Percentiles rank a stretch among this genome's conserved stretches.
Evolutionary conservation across 768 basidiomycete species (phyloP).

Genomic region (Hysterangium stoloniferum): DNA sequence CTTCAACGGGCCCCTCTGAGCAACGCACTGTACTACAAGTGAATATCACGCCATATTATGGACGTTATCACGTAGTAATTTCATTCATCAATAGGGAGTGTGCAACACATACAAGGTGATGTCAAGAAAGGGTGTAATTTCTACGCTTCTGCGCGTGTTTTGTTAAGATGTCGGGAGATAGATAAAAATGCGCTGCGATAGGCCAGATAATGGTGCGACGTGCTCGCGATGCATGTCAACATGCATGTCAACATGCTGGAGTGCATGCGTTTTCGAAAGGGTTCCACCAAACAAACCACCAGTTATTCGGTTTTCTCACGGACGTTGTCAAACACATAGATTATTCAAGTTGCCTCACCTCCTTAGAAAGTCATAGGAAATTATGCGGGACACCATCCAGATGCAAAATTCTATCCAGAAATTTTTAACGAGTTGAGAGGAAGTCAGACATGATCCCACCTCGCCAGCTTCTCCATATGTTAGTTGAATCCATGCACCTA

Average conservation of each 20-base stretch:
- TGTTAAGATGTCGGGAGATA: too few species aligned
- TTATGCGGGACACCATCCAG: constrained; percentile 3
- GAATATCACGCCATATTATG: neutral
- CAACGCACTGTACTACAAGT: constrained; percentile 4
- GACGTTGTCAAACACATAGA: neutral
- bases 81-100: neutral
- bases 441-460: too few species aligned
- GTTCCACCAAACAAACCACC: constrained; percentile 4
- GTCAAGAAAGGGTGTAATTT: too few species aligned
- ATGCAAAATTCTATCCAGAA: constrained; percentile 7
- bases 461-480: too few species aligned
- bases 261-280: constrained; percentile 10
- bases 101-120: constrained; percentile 11
- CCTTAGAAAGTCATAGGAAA: neutral
- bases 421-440: constrained; percentile 5
- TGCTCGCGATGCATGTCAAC: constrained; percentile 9
- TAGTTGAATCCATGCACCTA: too few species aligned
- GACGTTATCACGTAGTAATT: neutral
- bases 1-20: neutral
- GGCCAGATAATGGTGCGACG: neutral
- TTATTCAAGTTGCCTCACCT: neutral
- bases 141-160: too few species aligned
- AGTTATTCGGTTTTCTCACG: neutral
- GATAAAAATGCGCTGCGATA: constrained; percentile 11
- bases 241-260: constrained; percentile 2